phyloP scores from a whole-genome alignment of 2,329 filamentous ascomycete species.

The Aulographum hederae region DNA sequence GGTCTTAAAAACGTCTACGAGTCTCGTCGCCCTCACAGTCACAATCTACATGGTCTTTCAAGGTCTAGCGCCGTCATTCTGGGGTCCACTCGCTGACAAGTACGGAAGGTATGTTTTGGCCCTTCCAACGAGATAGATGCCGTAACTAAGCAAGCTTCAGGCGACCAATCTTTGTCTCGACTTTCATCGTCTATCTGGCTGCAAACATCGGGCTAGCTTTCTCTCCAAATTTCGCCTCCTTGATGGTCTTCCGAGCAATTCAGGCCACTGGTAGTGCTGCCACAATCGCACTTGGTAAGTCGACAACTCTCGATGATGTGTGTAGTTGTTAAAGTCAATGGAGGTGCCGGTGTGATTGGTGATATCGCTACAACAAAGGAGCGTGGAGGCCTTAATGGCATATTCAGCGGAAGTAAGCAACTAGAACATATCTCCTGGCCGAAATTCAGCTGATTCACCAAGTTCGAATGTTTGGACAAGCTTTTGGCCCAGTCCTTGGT shows the following conservation, averaged over 20 bases:
- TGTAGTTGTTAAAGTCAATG: too few relatives aligned
- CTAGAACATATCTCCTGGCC: too few relatives aligned
- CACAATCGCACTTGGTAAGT: slow-evolving; percentile 16
- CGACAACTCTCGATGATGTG: too few relatives aligned
- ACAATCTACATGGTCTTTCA: too few relatives aligned
- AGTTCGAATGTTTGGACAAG: too few relatives aligned
- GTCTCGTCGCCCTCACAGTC: too few relatives aligned
- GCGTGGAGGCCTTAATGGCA: slow-evolving; percentile 11
- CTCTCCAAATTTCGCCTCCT: slow-evolving; percentile 6
- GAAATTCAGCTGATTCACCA: too few relatives aligned
- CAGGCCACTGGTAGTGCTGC: slow-evolving; percentile 13
- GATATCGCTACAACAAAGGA: slow-evolving; percentile 18
- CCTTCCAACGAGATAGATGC: too few relatives aligned
- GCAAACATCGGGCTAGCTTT: slow-evolving; percentile 8
- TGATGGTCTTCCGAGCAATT: slow-evolving; percentile 7
- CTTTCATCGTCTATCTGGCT: slow-evolving; percentile 6
- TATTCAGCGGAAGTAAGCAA: slow-evolving; percentile 13
- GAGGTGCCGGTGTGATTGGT: slow-evolving; percentile 16
- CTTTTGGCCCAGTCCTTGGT: slow-evolving; percentile 14
- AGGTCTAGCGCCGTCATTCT: too few relatives aligned
- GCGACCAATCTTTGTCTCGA: neutral
- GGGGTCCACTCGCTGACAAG: neutral
- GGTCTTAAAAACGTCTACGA: too few relatives aligned
- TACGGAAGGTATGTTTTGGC: neutral
- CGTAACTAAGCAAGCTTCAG: too few relatives aligned